Base-by-base conservation (phyloP, 352 stramenopile genomes). In the Pythium guiyangense region DNA sequence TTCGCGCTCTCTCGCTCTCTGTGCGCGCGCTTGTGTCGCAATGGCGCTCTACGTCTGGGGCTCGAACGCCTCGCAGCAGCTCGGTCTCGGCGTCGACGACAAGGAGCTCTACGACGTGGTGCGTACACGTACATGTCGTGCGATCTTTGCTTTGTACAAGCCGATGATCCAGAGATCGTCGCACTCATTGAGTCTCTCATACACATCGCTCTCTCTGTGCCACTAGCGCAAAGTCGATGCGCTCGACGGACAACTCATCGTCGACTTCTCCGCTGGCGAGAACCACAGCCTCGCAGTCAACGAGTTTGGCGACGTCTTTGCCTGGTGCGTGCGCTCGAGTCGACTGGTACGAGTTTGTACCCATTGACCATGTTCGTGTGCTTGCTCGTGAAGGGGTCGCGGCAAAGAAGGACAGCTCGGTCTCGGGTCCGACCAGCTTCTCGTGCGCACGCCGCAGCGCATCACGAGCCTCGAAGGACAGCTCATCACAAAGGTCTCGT, bases 1-100 rank as follows among this genome's bases (percentile, higher is more conserved):
- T 9, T n/a, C 29, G 2, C 29, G 29, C 29, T 34, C 29, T 6
- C 29, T 34, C 2, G 42, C 18, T 27, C 42, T 26, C 42, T 27
- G 26, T 26, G 42, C 42, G 17, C 20, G 18, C 42, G n/a, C n/a
- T n/a, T n/a, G n/a, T n/a, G n/a, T n/a, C 22, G 22, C 22, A 22
- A 93, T 93, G 83, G 74, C 83, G 62, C 71, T 93, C 11, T 93
- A 76, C 59, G 68, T 86, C 11, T 93, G 83, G 83, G 83, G 83
- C 20, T 70, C 75, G 60, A 90, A 90, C 57, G 73, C 70, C 48
- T 73, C 77, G 57, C 75, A 93, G 71, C 80, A 93, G 58, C 63
- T 91, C 27, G 77, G 83, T 0, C 66, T 90, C n/a, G 62, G 74
- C 48, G 50, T 56, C 8, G 51, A 67, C 46, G 72, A 75, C 62